Percentiles rank a stretch among this genome's conserved stretches.
Evolutionary conservation across 352 stramenopile species (phyloP).

Genomic region (Thalassiosira hispida): DNA sequence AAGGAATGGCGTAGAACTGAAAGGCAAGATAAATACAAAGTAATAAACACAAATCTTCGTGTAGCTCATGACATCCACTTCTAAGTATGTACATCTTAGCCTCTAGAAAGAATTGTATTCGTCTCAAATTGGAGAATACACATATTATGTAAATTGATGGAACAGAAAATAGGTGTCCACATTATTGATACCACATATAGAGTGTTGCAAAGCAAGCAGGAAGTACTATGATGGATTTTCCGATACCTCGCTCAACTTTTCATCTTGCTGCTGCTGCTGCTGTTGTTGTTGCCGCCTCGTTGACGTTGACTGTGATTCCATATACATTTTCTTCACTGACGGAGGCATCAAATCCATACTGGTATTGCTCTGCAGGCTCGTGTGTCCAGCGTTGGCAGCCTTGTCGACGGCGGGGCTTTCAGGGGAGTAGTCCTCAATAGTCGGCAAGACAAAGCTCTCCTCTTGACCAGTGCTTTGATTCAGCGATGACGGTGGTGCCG

Average conservation of each 20-base stretch:
- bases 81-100: too few relatives aligned
- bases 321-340: constrained; percentile 41
- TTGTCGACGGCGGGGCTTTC: constrained; percentile 23
- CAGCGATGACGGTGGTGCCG: constrained; percentile 20
- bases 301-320: background rate
- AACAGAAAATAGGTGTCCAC: too few relatives aligned
- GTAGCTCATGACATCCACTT: too few relatives aligned
- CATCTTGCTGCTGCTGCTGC: constrained; percentile 6
- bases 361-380: constrained; percentile 26
- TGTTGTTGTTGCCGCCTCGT: too few relatives aligned
- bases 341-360: constrained; percentile 43
- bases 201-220: too few relatives aligned
- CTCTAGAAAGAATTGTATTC: too few relatives aligned
- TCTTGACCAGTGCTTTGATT: constrained; percentile 44
- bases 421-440: constrained; percentile 48
- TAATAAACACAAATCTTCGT: too few relatives aligned
- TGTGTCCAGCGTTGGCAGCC: constrained; percentile 10
- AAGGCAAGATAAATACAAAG: too few relatives aligned
- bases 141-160: too few relatives aligned
- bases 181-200: too few relatives aligned
- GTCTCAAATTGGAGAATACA: too few relatives aligned
- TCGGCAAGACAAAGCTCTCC: constrained; percentile 59
- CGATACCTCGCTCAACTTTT: constrained; percentile 27
- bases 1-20: too few relatives aligned
- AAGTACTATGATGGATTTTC: constrained; percentile 4